Evolutionary conservation across 1,284 basidiomycete species (phyloP).

Genomic region (Caloboletus firmus): DNA sequence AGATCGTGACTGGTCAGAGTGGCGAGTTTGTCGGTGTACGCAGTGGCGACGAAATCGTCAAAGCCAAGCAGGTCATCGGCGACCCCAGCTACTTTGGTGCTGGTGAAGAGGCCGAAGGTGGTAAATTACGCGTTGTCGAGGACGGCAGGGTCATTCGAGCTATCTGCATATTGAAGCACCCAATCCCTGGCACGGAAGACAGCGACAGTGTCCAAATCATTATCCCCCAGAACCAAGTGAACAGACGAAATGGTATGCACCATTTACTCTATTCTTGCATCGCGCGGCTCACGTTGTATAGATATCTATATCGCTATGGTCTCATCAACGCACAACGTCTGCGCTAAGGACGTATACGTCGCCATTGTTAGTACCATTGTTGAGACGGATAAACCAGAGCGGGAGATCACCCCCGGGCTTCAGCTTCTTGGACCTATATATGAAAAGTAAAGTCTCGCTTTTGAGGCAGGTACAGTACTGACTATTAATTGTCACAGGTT

Average conservation of each 20-base stretch:
- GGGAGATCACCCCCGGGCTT: slow-evolving; percentile 90
- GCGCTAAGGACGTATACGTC: slow-evolving; percentile 91
- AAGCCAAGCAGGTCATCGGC: slow-evolving; percentile 97
- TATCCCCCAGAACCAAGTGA: slow-evolving; percentile 98
- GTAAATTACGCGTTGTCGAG: slow-evolving; percentile 87
- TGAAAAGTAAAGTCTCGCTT: slow-evolving; percentile 71
- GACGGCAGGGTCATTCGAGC: slow-evolving; percentile 95
- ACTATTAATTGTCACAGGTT: slow-evolving; percentile 59
- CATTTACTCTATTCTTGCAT: slow-evolving; percentile 6
- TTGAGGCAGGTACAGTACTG: slow-evolving; percentile 3
- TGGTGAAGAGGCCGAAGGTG: slow-evolving; percentile 58
- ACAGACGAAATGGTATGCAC: slow-evolving; percentile 84
- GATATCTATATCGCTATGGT: slow-evolving; percentile 99
- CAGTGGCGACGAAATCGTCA: slow-evolving; percentile 89
- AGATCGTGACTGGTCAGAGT: slow-evolving; percentile 82
- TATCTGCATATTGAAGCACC: slow-evolving; percentile 98
- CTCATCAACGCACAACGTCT: slow-evolving; percentile 96
- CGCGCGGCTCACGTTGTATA: slow-evolving; percentile 35
- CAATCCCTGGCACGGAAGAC: slow-evolving; percentile 97
- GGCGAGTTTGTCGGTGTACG: slow-evolving; percentile 95
- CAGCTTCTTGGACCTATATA: slow-evolving; percentile 90
- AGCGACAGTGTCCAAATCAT: slow-evolving; percentile 96
- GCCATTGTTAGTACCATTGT: slow-evolving; percentile 99
- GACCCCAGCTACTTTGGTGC: slow-evolving; percentile 97
- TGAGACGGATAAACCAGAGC: slow-evolving; percentile 91